These are phyloP conservation scores for Diplodia intermedia DNA, from an alignment of 2,329 filamentous ascomycete species.

Conservation along the genomic window DNA sequence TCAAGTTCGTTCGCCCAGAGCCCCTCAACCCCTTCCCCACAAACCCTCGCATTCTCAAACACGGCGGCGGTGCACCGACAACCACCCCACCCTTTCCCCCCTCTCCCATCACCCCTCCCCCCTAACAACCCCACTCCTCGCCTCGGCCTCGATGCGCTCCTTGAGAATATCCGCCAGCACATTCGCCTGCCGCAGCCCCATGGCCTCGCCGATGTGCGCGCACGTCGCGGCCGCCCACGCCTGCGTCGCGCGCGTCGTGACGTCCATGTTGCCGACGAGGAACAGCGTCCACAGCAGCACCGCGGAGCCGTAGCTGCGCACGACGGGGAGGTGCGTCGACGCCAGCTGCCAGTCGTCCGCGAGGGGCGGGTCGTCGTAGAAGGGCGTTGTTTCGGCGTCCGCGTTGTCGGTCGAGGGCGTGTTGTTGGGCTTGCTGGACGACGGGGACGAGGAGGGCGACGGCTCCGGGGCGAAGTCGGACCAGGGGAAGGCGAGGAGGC, in stretches of 20 bases:
- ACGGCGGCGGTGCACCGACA: background rate
- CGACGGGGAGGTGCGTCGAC: slow-evolving; percentile 40
- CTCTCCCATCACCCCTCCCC: background rate
- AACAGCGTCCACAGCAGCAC: slow-evolving; percentile 45
- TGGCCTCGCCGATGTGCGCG: slow-evolving; percentile 66
- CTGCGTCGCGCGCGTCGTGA: slow-evolving; percentile 39
- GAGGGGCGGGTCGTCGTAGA: no score
- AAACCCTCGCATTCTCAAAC: background rate
- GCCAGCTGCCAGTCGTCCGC: slow-evolving; percentile 3
- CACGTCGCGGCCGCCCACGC: slow-evolving; percentile 53
- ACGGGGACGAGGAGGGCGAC: no score
- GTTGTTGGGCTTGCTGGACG: no score
- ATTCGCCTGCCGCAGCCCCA: slow-evolving; percentile 45
- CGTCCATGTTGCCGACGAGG: slow-evolving; percentile 42
- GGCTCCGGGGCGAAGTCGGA: background rate
- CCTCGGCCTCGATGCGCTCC: slow-evolving; percentile 2
- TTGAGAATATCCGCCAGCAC: slow-evolving; percentile 40
- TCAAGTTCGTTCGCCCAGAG: background rate
- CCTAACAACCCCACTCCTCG: background rate
- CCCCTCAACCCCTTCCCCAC: background rate
- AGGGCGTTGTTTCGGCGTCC: no score
- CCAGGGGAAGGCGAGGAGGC: slow-evolving; percentile 35
- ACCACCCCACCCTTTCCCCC: no score
- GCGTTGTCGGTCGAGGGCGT: no score
- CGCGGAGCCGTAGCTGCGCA: slow-evolving; percentile 44